Conservation (phyloP, 345 rosid species). For the Microcos paniculata region DNA sequence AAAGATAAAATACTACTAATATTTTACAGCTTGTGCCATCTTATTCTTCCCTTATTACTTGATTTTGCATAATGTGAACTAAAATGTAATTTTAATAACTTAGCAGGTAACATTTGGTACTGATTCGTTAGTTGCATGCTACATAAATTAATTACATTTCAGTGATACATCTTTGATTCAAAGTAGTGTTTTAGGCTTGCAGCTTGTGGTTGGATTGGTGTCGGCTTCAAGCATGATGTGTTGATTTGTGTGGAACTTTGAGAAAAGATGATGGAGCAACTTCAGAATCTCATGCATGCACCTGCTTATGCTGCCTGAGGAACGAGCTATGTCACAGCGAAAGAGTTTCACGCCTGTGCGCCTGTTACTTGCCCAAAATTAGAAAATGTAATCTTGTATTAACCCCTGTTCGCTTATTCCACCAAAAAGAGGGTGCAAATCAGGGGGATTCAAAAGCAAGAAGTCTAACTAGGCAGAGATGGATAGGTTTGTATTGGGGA, state of each 20-base stretch:
- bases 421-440: background rate
- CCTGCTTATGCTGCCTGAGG: background rate
- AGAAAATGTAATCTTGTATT: background rate
- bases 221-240: slow-evolving; percentile 5
- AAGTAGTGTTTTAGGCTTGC: background rate
- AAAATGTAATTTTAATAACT: too few relatives aligned
- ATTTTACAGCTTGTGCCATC: background rate
- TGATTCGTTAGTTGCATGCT: too few relatives aligned
- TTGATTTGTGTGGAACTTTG: background rate
- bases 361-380: background rate
- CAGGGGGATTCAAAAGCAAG: too few relatives aligned
- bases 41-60: background rate
- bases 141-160: background rate
- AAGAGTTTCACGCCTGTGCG: background rate
- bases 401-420: background rate
- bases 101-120: too few relatives aligned
- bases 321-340: background rate
- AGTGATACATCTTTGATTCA: background rate
- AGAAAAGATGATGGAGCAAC: background rate
- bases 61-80: background rate
- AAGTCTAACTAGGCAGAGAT: too few relatives aligned
- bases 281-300: background rate
- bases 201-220: slow-evolving; percentile 10
- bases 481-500: too few relatives aligned
- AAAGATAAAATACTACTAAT: background rate